phyloP scores from a whole-genome alignment of 257 asterid genomes.

The Perilla frutescens region DNA sequence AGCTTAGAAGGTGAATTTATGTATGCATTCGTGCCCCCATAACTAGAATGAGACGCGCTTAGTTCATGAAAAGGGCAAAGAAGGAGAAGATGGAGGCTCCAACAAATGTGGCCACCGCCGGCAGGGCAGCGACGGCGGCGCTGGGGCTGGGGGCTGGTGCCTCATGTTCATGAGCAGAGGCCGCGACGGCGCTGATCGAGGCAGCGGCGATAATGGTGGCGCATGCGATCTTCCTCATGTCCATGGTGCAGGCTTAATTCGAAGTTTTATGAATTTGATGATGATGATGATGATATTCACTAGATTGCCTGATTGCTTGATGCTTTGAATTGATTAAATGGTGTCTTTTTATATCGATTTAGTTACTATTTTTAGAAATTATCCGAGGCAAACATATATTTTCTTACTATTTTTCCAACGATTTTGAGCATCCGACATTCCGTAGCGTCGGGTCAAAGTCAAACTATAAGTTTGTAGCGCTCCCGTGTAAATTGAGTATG shows the following conservation, averaged over 20 bases:
- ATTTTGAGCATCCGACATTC: background rate
- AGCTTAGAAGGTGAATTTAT: background rate
- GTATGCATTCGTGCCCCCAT: background rate
- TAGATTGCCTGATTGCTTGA: constrained; percentile 15
- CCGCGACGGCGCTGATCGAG: constrained; percentile 38
- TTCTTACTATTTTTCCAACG: background rate
- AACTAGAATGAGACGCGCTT: background rate
- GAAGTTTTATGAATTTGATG: background rate
- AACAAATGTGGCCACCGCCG: constrained; percentile 45
- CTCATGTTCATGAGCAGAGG: background rate
- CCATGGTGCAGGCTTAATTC: constrained; percentile 34
- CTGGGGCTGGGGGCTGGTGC: constrained; percentile 45
- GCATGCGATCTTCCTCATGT: constrained; percentile 45
- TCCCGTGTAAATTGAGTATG: background rate
- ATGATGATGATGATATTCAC: background rate
- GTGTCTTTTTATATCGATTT: constrained; percentile 14
- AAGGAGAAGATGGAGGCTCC: constrained; percentile 51
- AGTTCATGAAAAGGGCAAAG: constrained; percentile 49
- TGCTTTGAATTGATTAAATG: background rate
- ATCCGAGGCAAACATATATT: background rate
- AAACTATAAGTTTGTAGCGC: background rate
- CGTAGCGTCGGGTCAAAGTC: background rate
- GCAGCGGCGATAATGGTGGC: constrained; percentile 45
- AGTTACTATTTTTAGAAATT: constrained; percentile 24
- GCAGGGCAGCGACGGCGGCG: constrained; percentile 44